Evolutionary conservation across 2,329 filamentous ascomycete species (phyloP).

Genomic region (Beauveria australis): DNA sequence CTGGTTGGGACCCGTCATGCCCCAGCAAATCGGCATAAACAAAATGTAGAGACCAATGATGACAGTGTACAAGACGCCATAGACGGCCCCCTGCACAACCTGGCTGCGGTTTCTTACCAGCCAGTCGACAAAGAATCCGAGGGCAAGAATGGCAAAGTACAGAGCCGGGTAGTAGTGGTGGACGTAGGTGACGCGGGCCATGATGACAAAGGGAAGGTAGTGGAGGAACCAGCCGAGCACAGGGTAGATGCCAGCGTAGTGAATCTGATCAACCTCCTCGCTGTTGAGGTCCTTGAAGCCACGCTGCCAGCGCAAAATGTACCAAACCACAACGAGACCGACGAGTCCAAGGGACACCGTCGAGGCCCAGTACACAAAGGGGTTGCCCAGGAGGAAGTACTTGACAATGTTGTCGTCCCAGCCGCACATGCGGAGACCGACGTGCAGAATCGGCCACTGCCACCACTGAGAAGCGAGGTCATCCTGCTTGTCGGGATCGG

Average conservation of each 20-base stretch:
- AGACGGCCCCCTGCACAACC: slow-evolving; percentile 58
- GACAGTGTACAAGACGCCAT: slow-evolving; percentile 62
- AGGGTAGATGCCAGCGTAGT: slow-evolving; percentile 88
- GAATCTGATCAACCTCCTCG: slow-evolving; percentile 82
- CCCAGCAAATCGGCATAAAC: slow-evolving; percentile 93
- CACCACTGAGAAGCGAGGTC: slow-evolving; percentile 94
- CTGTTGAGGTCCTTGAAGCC: slow-evolving; percentile 77
- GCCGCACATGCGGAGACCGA: slow-evolving; percentile 95
- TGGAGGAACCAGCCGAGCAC: slow-evolving; percentile 92
- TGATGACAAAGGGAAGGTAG: slow-evolving; percentile 90
- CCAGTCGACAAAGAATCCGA: slow-evolving; percentile 87
- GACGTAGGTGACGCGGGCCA: slow-evolving; percentile 98
- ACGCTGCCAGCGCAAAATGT: slow-evolving; percentile 90
- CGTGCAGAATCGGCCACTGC: slow-evolving; percentile 96
- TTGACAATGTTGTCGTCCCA: slow-evolving; percentile 96
- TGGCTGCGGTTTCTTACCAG: slow-evolving; percentile 59
- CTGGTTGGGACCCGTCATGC: slow-evolving; percentile 78
- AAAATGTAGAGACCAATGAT: slow-evolving; percentile 78
- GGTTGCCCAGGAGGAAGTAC: slow-evolving; percentile 97
- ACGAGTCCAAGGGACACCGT: slow-evolving; percentile 71
- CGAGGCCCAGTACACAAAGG: slow-evolving; percentile 89
- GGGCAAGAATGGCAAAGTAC: slow-evolving; percentile 88
- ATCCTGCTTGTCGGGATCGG: slow-evolving; percentile 97
- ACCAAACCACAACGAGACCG: slow-evolving; percentile 68
- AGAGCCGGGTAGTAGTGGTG: slow-evolving; percentile 98